phyloP scores from a whole-genome alignment of 441 rosid species.

The Daphne laureola region DNA sequence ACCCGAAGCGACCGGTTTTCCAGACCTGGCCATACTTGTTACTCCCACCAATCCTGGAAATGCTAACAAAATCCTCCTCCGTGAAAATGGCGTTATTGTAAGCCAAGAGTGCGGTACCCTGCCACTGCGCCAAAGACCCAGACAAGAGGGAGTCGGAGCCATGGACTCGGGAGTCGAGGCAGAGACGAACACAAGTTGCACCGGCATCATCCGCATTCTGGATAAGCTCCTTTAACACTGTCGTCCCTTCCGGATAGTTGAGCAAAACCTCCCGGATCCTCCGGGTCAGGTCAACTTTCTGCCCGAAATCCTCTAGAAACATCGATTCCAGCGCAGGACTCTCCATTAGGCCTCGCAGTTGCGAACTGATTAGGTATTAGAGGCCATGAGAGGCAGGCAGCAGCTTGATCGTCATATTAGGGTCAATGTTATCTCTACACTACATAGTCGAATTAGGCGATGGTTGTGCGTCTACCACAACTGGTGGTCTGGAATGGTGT shows the following conservation, averaged over 20 bases:
- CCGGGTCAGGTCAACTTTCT: conserved; percentile 95
- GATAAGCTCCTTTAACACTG: conserved; percentile 85
- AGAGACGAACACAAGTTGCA: conserved; percentile 72
- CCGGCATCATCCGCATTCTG: conserved; percentile 99
- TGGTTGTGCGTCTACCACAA: no score
- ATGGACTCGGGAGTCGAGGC: conserved; percentile 79
- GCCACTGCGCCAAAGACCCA: conserved; percentile 69
- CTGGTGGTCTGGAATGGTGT: no score
- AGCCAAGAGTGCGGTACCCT: conserved; percentile 82
- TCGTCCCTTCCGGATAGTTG: conserved; percentile 96
- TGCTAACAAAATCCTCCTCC: conserved; percentile 87
- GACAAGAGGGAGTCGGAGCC: conserved; percentile 55
- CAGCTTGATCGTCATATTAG: no score
- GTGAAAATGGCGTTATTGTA: conserved; percentile 83
- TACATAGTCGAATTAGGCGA: no score
- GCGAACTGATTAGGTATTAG: no score
- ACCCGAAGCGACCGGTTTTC: conserved; percentile 98
- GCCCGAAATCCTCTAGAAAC: conserved; percentile 93
- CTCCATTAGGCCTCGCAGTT: conserved; percentile 23
- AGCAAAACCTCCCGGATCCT: conserved; percentile 91
- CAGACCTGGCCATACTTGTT: conserved; percentile 72
- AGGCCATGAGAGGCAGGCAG: no score
- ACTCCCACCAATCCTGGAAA: conserved; percentile 91
- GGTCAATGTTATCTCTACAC: no score
- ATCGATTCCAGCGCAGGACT: conserved; percentile 35